phyloP scores from a whole-genome alignment of 257 asterid genomes.

The Knoxia roxburghii region DNA sequence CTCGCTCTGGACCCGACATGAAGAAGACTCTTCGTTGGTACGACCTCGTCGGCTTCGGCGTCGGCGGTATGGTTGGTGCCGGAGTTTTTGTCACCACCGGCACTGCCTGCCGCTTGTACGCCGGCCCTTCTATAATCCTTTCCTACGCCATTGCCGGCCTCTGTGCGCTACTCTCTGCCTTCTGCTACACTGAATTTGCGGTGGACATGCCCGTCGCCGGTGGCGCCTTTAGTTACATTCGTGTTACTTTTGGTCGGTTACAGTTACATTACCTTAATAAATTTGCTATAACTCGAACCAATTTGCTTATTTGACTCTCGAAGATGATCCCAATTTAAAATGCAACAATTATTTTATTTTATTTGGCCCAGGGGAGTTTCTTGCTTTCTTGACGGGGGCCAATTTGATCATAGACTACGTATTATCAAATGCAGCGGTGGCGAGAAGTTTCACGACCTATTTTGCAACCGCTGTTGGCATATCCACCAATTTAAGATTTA shows the following conservation, averaged over 20 bases:
- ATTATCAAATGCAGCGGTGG: slow-evolving; percentile 91
- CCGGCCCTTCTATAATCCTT: slow-evolving; percentile 84
- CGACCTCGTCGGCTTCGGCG: slow-evolving; percentile 74
- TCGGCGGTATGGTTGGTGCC: slow-evolving; percentile 99
- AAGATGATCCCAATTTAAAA: background rate
- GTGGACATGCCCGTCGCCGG: slow-evolving; percentile 98
- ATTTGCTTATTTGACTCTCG: background rate
- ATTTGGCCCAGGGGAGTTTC: slow-evolving; percentile 54
- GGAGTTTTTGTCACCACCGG: slow-evolving; percentile 94
- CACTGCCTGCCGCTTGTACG: slow-evolving; percentile 43
- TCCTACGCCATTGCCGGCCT: slow-evolving; percentile 97
- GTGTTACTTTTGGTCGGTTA: slow-evolving; percentile 68
- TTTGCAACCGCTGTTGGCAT: slow-evolving; percentile 65
- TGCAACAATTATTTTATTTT: background rate
- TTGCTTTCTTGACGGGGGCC: slow-evolving; percentile 81
- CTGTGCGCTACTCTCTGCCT: slow-evolving; percentile 91
- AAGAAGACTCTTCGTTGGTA: slow-evolving; percentile 66
- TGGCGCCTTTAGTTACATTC: slow-evolving; percentile 94
- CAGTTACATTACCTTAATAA: background rate
- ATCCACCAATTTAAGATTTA: slow-evolving; percentile 45
- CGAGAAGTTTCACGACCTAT: slow-evolving; percentile 85
- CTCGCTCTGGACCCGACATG: slow-evolving; percentile 63
- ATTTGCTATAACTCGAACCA: background rate
- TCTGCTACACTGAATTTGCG: slow-evolving; percentile 96
- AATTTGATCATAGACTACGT: slow-evolving; percentile 82